Evolutionary conservation across 2,329 filamentous ascomycete genomes (phyloP).

Genomic region (Clonostachys byssicola): DNA sequence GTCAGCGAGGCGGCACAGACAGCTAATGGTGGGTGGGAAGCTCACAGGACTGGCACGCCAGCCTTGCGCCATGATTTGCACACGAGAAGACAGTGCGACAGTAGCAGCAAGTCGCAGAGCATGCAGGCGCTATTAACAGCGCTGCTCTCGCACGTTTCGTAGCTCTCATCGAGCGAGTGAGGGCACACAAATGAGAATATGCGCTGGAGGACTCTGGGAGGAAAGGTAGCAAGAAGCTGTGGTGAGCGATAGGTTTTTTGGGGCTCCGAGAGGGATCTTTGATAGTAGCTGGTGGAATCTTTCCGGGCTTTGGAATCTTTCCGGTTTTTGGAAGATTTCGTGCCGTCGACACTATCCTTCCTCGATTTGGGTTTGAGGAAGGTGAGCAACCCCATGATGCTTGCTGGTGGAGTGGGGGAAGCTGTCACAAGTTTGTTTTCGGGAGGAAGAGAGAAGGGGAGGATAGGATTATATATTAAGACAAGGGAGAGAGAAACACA

Average conservation of each 20-base stretch:
- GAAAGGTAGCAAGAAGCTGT: conserved; percentile 48
- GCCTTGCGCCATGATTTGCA: conserved; percentile 66
- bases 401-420: too few species aligned
- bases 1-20: neutral
- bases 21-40: conserved; percentile 10
- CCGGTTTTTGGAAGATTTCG: too few species aligned
- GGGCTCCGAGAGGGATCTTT: conserved; percentile 16
- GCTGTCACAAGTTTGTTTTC: too few species aligned
- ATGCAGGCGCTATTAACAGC: conserved; percentile 78
- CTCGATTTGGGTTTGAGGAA: too few species aligned
- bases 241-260: conserved; percentile 35
- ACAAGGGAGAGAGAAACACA: too few species aligned
- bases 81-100: conserved; percentile 74
- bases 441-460: too few species aligned
- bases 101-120: conserved; percentile 88
- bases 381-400: too few species aligned
- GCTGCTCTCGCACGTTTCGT: conserved; percentile 79
- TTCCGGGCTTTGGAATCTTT: too few species aligned
- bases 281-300: conserved; percentile 9
- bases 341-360: too few species aligned
- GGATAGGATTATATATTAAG: too few species aligned
- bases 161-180: conserved; percentile 71
- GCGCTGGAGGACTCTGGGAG: conserved; percentile 63
- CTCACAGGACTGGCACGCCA: conserved; percentile 57
- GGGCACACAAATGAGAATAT: conserved; percentile 85